Evolutionary conservation across 768 basidiomycete genomes (phyloP).

Genomic region (Russula ochroleuca): DNA sequence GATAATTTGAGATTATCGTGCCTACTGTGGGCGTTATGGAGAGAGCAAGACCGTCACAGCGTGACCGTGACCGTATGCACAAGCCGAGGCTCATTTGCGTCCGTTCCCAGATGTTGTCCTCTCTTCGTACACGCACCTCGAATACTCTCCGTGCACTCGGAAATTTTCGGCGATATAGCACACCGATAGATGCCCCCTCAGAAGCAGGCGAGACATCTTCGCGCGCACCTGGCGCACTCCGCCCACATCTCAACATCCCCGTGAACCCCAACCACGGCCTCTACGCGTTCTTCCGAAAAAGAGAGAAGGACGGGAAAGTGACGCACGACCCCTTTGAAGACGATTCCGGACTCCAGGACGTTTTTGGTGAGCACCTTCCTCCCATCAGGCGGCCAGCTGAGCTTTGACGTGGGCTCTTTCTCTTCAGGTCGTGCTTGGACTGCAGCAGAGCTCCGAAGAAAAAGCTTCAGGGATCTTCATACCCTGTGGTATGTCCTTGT

Average conservation of each 20-base stretch:
- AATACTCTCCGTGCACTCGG: slow-evolving; percentile 1
- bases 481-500: slow-evolving; percentile 90
- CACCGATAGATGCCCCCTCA: slow-evolving; percentile 11
- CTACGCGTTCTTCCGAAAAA: slow-evolving; percentile 69
- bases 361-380: slow-evolving; percentile 36
- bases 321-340: slow-evolving; percentile 48
- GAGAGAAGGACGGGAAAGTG: slow-evolving; percentile 46
- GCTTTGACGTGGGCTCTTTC: slow-evolving; percentile 6
- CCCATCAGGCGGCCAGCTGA: background rate
- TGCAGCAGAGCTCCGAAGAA: slow-evolving; percentile 79
- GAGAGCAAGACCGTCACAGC: no score
- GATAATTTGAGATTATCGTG: background rate
- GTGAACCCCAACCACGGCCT: slow-evolving; percentile 66
- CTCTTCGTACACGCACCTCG: slow-evolving; percentile 13
- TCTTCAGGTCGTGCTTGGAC: slow-evolving; percentile 81
- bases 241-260: slow-evolving; percentile 43
- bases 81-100: no score
- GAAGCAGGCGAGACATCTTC: background rate
- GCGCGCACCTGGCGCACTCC: slow-evolving; percentile 32
- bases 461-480: slow-evolving; percentile 91
- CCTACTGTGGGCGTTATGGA: no score
- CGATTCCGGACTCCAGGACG: slow-evolving; percentile 32
- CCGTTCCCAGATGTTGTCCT: slow-evolving; percentile 14
- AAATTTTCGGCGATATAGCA: slow-evolving; percentile 18
- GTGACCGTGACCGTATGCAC: no score